Conservation (phyloP, 179 eudicot genomes). For the Nepenthes alata region DNA sequence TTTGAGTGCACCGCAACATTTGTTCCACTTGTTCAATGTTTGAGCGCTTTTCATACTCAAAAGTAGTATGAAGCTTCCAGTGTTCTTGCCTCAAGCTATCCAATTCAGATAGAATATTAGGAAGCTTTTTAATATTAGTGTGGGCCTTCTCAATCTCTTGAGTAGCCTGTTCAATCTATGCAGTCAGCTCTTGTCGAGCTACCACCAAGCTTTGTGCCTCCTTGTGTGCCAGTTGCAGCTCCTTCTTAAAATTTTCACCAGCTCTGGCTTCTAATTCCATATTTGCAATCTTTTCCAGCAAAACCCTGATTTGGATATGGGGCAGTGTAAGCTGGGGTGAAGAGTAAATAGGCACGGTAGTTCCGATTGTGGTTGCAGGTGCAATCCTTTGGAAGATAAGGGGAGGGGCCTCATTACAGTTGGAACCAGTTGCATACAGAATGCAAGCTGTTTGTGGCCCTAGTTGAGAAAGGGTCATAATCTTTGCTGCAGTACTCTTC, state of each 20-base stretch:
- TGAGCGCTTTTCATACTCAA: conserved; percentile 55
- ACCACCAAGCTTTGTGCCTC: conserved; percentile 58
- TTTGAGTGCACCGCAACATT: conserved; percentile 31
- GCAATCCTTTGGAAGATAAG: too few species aligned
- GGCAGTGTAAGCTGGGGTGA: too few species aligned
- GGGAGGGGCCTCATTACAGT: too few species aligned
- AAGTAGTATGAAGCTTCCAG: conserved; percentile 51
- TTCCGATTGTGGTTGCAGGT: too few species aligned
- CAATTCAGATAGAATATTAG: conserved; percentile 57
- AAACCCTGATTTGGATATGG: conserved; percentile 49
- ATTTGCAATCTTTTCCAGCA: conserved; percentile 62
- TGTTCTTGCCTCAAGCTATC: conserved; percentile 61
- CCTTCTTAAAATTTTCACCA: conserved; percentile 45
- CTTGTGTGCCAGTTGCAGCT: conserved; percentile 43
- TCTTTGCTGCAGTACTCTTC: too few species aligned
- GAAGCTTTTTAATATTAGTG: conserved; percentile 39
- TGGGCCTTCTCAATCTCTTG: conserved; percentile 46
- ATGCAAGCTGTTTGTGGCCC: too few species aligned
- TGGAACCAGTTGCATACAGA: too few species aligned
- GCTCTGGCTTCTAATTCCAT: conserved; percentile 49
- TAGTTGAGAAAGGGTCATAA: too few species aligned
- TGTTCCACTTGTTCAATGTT: conserved; percentile 67
- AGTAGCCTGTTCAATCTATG: conserved; percentile 34
- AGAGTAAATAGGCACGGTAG: too few species aligned
- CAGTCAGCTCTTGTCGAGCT: conserved; percentile 47